Conservation (phyloP, 768 basidiomycete species). For the Glaciozyma martinii region DNA sequence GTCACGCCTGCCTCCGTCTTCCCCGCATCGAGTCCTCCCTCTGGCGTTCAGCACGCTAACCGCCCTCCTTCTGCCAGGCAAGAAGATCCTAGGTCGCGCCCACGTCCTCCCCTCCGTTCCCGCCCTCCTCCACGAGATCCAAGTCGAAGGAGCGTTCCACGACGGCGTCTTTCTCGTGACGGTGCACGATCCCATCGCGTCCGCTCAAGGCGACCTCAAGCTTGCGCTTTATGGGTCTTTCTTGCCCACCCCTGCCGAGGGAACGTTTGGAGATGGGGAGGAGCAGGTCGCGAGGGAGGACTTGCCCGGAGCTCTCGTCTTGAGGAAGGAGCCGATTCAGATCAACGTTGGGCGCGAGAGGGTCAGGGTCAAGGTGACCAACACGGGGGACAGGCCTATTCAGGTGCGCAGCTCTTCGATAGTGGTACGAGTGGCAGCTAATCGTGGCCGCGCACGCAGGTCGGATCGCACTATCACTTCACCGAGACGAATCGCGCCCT, state of each 20-base stretch:
- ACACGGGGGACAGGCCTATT: constrained; percentile 85
- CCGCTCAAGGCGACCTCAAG: constrained; percentile 63
- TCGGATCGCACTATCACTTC: constrained; percentile 87
- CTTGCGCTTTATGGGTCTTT: constrained; percentile 94
- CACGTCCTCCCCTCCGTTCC: constrained; percentile 69
- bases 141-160: constrained; percentile 41
- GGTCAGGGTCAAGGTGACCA: constrained; percentile 66
- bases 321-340: constrained; percentile 52
- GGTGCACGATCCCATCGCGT: constrained; percentile 71
- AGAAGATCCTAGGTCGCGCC: constrained; percentile 70
- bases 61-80: constrained; percentile 50
- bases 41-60: neutral
- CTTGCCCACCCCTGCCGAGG: constrained; percentile 63
- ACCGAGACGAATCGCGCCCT: constrained; percentile 76
- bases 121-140: constrained; percentile 68
- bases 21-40: neutral
- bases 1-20: too few relatives aligned
- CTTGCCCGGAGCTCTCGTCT: constrained; percentile 62
- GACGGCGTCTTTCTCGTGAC: constrained; percentile 74
- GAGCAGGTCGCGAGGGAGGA: constrained; percentile 38
- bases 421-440: neutral
- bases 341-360: constrained; percentile 68
- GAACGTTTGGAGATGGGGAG: constrained; percentile 48
- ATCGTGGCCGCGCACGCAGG: constrained; percentile 41
- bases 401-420: constrained; percentile 47